A percentile compares a stretch with the other conserved stretches of the same genome.
Evolutionary conservation across 306 rosid genomes (phyloP).

Genomic region (Casuarina glauca): DNA sequence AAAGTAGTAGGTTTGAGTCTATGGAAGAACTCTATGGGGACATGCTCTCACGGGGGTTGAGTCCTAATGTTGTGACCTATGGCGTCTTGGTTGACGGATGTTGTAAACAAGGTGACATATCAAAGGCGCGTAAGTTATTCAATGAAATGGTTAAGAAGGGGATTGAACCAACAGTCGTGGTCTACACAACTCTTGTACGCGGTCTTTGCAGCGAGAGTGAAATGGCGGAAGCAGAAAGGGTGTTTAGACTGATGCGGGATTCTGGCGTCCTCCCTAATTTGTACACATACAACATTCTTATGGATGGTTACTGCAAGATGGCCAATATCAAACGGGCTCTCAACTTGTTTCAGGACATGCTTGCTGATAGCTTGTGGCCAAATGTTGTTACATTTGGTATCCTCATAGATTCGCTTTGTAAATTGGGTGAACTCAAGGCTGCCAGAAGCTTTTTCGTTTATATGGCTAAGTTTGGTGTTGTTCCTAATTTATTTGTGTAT

Average conservation of each 20-base stretch:
- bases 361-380: slow-evolving; percentile 45
- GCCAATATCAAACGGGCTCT: slow-evolving; percentile 43
- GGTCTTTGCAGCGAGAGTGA: slow-evolving; percentile 46
- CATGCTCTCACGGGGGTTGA: slow-evolving; percentile 51
- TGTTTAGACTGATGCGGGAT: slow-evolving; percentile 47
- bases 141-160: slow-evolving; percentile 59
- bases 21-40: slow-evolving; percentile 46
- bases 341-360: slow-evolving; percentile 43
- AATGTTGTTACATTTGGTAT: slow-evolving; percentile 57
- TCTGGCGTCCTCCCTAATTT: slow-evolving; percentile 49
- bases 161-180: slow-evolving; percentile 46
- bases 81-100: slow-evolving; percentile 55
- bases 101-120: slow-evolving; percentile 38
- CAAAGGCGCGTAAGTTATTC: slow-evolving; percentile 41
- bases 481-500: slow-evolving; percentile 50
- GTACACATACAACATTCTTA: slow-evolving; percentile 59
- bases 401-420: slow-evolving; percentile 55
- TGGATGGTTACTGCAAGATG: slow-evolving; percentile 70
- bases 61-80: slow-evolving; percentile 52
- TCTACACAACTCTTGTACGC: slow-evolving; percentile 52
- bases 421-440: slow-evolving; percentile 42
- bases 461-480: slow-evolving; percentile 59
- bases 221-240: slow-evolving; percentile 53
- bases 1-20: slow-evolving; percentile 38
- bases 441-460: slow-evolving; percentile 44